These are phyloP conservation scores for Saccharomyces uvarum DNA, from an alignment of 1,139 yeast genomes.

Conservation along the genomic window DNA sequence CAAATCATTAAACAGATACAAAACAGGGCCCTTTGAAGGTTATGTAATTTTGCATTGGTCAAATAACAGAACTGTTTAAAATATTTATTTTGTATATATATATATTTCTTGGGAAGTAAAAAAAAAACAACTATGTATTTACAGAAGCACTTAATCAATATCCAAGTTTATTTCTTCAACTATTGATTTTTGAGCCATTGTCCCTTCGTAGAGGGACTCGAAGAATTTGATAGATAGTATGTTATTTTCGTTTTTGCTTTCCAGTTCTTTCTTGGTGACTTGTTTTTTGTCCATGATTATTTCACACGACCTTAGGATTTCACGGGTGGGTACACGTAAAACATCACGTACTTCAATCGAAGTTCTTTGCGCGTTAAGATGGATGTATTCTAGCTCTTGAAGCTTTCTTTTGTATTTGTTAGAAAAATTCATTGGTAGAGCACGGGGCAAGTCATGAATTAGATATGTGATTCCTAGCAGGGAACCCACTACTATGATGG, in stretches of 20 bases:
- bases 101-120: not conserved
- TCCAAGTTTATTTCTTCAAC: conserved; percentile 51
- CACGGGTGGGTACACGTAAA: conserved; percentile 72
- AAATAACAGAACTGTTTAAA: not conserved
- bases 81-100: not conserved
- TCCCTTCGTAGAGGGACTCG: conserved; percentile 43
- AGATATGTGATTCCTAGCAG: conserved; percentile 60
- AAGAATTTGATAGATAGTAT: conserved; percentile 55
- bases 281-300: conserved; percentile 24
- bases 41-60: not conserved
- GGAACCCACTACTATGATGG: conserved; percentile 43
- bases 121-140: not conserved
- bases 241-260: conserved; percentile 47
- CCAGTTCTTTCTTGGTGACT: conserved; percentile 20
- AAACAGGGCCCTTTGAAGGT: not conserved
- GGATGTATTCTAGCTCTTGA: conserved; percentile 64
- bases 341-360: conserved; percentile 79
- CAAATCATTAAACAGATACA: not conserved
- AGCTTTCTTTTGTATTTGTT: conserved; percentile 59
- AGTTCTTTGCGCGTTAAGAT: conserved; percentile 66
- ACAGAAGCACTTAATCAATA: conserved; percentile 23
- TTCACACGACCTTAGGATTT: conserved; percentile 72
- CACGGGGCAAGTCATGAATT: conserved; percentile 76
- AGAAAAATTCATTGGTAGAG: conserved; percentile 78
- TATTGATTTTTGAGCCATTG: conserved; percentile 40